Evolutionary conservation across 305 asterid genomes (phyloP).

Genomic region (Fraxinus angustifolia): DNA sequence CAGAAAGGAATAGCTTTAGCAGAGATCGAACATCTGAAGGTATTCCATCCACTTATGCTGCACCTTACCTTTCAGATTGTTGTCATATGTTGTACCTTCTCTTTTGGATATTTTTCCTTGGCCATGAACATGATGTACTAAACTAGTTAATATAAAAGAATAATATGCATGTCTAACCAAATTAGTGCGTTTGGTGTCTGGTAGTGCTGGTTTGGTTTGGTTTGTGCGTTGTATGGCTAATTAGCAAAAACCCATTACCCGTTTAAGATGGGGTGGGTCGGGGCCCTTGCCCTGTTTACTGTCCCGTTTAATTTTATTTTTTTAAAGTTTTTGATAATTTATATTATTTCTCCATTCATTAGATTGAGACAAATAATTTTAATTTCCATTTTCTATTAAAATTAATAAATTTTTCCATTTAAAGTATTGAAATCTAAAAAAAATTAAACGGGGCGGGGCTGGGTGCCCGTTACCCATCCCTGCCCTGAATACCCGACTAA

Average conservation of each 20-base stretch:
- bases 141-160: neutral
- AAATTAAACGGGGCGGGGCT: too few relatives aligned
- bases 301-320: too few relatives aligned
- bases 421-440: too few relatives aligned
- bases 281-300: too few relatives aligned
- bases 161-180: neutral
- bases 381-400: too few relatives aligned
- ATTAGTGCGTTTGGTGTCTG: neutral
- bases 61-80: neutral
- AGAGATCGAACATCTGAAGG: slow-evolving; percentile 71
- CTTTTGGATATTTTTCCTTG: neutral
- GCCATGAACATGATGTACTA: neutral
- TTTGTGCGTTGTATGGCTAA: neutral
- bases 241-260: neutral
- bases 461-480: too few relatives aligned
- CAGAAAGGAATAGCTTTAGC: slow-evolving; percentile 84
- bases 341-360: too few relatives aligned
- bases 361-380: too few relatives aligned
- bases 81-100: neutral
- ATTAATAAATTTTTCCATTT: too few relatives aligned
- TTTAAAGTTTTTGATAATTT: too few relatives aligned
- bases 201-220: neutral
- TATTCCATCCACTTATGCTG: neutral
- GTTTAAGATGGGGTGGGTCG: too few relatives aligned
- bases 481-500: too few relatives aligned